Base-by-base conservation (phyloP, 305 asterid species). In the Stenogyne calaminthoides region DNA sequence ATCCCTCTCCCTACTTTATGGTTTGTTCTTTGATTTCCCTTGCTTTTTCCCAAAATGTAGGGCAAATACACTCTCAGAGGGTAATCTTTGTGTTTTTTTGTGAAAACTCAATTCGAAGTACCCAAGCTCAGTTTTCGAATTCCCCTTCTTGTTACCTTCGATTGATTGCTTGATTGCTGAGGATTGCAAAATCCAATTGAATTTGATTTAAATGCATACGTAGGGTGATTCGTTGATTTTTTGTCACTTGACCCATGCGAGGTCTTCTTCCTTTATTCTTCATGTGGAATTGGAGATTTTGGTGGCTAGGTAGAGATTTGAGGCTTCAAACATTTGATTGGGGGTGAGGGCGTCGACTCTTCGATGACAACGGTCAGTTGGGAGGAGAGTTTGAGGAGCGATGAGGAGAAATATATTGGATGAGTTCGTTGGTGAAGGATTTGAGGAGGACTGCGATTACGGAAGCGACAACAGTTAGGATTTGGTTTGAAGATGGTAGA, bases 311-410 rank as follows among this genome's bases (percentile, higher is more conserved):
- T 89, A 91, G 15, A 80, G 9, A 52, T 71, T 83, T 66, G 88
- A 84, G 0, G 91, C 84, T 0, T 83, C 82, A 64, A 88, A 91
- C 84, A 89, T 79, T 7, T 84, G 88, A 72, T 91, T 91, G 39
- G 86, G 34, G 6, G 91, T 79, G 25, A 91, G 86, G 75, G 88
- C 94, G 11, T 92, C 92, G 79, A 87, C 29, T 90, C 91, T 37
- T 90, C 87, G 6, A 92, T 73, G 55, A 92, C 87, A 36, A 92
- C 80, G 20, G 83, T 78, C 80, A 88, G 80, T 14, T 86, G 79
- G 54, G 86, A 79, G 12, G 91, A 85, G 75, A 91, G 29, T 20
- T 62, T 73, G 20, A 65, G 68, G 9, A 89, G 75, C 16, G 79
- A 69, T 12, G 93, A 81, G 61, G 82, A 72, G 51, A 89, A 57